Percentiles rank a stretch among this genome's conserved stretches.
phyloP scores from a whole-genome alignment of 352 stramenopile genomes.

The Discostella stelligera region DNA sequence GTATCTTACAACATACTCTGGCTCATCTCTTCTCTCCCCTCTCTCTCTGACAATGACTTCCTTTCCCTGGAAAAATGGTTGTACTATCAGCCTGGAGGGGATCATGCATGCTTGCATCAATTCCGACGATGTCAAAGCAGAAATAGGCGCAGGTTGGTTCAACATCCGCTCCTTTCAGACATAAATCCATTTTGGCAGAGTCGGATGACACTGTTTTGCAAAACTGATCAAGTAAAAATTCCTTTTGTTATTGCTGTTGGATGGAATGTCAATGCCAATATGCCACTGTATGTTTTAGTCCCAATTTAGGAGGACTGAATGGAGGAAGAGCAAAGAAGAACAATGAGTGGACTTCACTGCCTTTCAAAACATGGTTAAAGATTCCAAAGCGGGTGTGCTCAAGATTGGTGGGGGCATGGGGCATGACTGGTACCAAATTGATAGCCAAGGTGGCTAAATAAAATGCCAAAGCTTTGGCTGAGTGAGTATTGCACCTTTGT shows the following conservation, averaged over 20 bases:
- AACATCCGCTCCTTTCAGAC: slow-evolving; percentile 13
- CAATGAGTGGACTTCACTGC: slow-evolving; percentile 10
- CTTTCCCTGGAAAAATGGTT: no score
- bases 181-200: slow-evolving; percentile 14
- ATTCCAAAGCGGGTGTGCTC: slow-evolving; percentile 26
- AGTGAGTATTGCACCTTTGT: neutral
- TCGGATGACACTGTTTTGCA: slow-evolving; percentile 18
- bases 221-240: slow-evolving; percentile 21
- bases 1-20: no score
- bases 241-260: neutral
- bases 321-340: slow-evolving; percentile 24
- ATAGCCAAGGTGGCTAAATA: slow-evolving; percentile 24
- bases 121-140: slow-evolving; percentile 21
- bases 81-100: no score
- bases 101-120: no score
- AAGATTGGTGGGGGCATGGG: slow-evolving; percentile 20
- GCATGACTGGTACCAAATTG: slow-evolving; percentile 4
- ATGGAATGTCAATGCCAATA: no score
- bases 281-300: no score
- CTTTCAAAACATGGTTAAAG: slow-evolving; percentile 16
- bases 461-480: slow-evolving; percentile 26
- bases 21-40: no score
- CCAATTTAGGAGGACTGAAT: no score
- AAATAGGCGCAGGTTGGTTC: slow-evolving; percentile 27
- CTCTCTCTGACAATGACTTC: no score